Percentiles rank a stretch among this genome's conserved stretches.
Evolutionary conservation across 2,329 filamentous ascomycete genomes (phyloP).

Genomic region (Acephala macrosclerotiorum): DNA sequence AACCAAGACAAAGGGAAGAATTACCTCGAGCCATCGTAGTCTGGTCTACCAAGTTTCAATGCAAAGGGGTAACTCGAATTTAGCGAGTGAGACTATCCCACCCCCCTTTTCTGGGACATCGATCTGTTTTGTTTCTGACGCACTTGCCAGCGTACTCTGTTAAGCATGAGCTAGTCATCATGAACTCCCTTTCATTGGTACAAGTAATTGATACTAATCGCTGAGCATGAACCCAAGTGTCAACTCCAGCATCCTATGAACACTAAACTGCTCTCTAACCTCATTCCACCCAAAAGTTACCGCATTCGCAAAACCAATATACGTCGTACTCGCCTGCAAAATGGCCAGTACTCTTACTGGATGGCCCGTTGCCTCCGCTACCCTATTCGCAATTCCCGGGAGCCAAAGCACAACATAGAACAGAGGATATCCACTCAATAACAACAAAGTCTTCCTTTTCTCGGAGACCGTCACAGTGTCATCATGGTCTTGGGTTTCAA

Average conservation of each 20-base stretch:
- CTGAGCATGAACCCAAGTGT: not conserved
- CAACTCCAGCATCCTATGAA: not conserved
- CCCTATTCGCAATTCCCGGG: not conserved
- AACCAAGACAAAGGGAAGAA: too few species aligned
- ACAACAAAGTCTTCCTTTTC: not conserved
- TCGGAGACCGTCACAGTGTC: not conserved
- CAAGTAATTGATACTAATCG: not conserved
- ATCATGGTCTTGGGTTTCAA: not conserved
- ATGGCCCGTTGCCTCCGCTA: not conserved
- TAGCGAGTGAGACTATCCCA: too few species aligned
- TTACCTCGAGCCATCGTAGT: too few species aligned
- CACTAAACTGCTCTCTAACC: not conserved
- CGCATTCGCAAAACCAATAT: conserved; percentile 1
- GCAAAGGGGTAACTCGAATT: too few species aligned
- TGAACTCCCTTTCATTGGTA: too few species aligned
- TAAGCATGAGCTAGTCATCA: too few species aligned
- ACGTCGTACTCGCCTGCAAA: not conserved
- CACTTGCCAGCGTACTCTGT: too few species aligned
- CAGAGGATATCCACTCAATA: conserved; percentile 1
- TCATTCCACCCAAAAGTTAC: not conserved
- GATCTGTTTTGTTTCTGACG: too few species aligned
- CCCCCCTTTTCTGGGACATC: too few species aligned
- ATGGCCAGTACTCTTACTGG: not conserved
- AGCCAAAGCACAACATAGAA: not conserved
- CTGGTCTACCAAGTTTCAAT: too few species aligned